phyloP scores from a whole-genome alignment of 352 stramenopile species.

The Pythium insidiosum region DNA sequence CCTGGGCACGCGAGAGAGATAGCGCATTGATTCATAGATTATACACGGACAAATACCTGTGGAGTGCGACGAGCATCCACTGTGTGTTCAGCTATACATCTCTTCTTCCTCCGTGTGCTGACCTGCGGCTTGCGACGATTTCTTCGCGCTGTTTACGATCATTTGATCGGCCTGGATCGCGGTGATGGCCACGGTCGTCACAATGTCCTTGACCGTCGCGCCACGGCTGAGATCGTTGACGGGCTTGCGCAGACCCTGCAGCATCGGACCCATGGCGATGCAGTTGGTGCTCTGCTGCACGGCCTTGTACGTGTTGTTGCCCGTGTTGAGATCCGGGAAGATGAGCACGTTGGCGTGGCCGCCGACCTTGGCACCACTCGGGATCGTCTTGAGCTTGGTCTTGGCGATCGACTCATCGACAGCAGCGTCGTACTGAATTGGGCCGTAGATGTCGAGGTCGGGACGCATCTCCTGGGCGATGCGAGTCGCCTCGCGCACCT shows the following conservation, averaged over 20 bases:
- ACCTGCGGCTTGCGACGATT: too few relatives aligned
- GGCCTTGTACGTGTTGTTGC: constrained; percentile 89
- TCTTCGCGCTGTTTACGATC: constrained; percentile 2
- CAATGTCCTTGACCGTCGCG: constrained; percentile 86
- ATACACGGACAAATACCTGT: too few relatives aligned
- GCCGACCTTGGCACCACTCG: constrained; percentile 55
- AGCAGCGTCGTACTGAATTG: constrained; percentile 84
- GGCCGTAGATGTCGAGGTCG: constrained; percentile 77
- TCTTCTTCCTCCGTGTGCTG: too few relatives aligned
- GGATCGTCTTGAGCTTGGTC: too few relatives aligned
- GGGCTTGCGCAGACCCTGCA: constrained; percentile 82
- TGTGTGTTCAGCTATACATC: too few relatives aligned
- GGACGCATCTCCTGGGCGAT: constrained; percentile 58
- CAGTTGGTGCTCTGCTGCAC: constrained; percentile 75
- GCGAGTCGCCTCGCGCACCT: constrained; percentile 69
- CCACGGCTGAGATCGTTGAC: constrained; percentile 87
- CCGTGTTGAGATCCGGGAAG: constrained; percentile 85
- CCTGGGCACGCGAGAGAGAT: too few relatives aligned
- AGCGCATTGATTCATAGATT: too few relatives aligned
- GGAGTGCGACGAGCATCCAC: too few relatives aligned
- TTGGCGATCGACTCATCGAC: constrained; percentile 71
- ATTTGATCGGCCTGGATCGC: constrained; percentile 76
- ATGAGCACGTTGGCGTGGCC: constrained; percentile 82
- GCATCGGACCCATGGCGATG: constrained; percentile 82
- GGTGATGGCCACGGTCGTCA: constrained; percentile 86